Evolutionary conservation across 257 asterid genomes (phyloP), one percentile per base, ranked within the genome.

Genomic region (Solanum gracilifrons): DNA sequence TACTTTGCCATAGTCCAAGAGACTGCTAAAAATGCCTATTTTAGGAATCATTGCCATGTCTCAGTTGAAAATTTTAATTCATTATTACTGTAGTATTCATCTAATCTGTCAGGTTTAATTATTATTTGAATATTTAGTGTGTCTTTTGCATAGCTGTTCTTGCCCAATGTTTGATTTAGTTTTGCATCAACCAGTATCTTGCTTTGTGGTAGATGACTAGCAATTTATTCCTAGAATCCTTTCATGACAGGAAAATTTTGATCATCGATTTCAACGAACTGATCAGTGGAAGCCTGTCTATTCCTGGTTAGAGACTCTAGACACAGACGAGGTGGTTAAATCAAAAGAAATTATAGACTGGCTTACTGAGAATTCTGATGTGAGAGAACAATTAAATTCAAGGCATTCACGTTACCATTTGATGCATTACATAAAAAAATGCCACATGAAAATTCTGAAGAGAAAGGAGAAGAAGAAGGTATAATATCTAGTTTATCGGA

Each of bases 251-350:
- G 93, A 86, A 87, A 89, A 85, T 60, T 71, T 58, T 87, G 99
- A 96, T 90, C 98, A 95, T 85, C 93, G 98, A 90, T 96, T 96
- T 90, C 99, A 96, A 91, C 95, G 99, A 84, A 94, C 98, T n/a
- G 98, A 96, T 87, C 98, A 93, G 87, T 96, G 99, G 99, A 92
- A 80, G 95, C 99, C 98, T 48, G 95, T 96, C 31, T 96, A 96
- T 90, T 86, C 95, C 31, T 96, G 99, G 99, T 93, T 96, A 60
- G 98, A 96, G 86, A 90, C 98, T 18, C 92, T 96, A 83, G 93
- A 93, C 73, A 90, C 95, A 12, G 98, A 96, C 83, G 99, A 95
- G 90, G 92, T 92, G 82, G 92, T 96, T 75, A 94, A 94, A 87
- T 95, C 99, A 32, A 94, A 94, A 80, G 98, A 96, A 62, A 95